Base-by-base conservation (phyloP, 306 rosid species). In the Castanea crenata region DNA sequence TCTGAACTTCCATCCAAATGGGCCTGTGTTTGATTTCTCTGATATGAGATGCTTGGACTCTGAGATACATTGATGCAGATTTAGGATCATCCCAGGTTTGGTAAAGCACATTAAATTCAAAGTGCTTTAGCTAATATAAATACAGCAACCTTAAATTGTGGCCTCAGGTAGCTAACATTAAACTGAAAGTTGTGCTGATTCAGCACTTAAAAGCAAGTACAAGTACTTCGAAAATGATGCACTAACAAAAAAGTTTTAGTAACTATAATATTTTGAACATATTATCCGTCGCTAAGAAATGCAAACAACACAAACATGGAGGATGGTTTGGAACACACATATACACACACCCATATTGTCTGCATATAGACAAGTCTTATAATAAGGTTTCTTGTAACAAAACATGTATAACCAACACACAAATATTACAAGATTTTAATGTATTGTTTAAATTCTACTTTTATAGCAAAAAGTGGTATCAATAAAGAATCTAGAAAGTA, bases 11-110 rank as follows among this genome's bases (percentile, higher is more conserved):
- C 85, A 56, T 86, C 86, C 70, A 80, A 35, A 72, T 75, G 78
- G 21, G 87, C 78, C 15, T 65, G 38, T 49, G 76, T 67, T 5
- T 91, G 86, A 76, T 82, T 87, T 83, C 86, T 94, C 88, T 78
- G 93, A 64, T 80, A 82, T 19, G 90, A 78, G 67, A 86, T 73
- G 80, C 77, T 86, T 74, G 84, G 83, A 63, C 70, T 88, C 97
- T 94, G 92, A 77, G 78, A 69, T 63, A 79, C 54, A 73, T 69
- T 69, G 25, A 27, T 73, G 57, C 73, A 86, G 41, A 58, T 57
- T 56, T 68, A 67, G 16, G 54, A 74, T 73, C 55, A 23, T 55
- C 18, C 12, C 63, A 68, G 12, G 74, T 11, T 52, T 59, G 27
- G 46, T 35, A 73, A 27, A 38, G 19, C 69, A 11, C 21, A 57